A percentile compares a stretch with the other conserved stretches of the same genome.
Conservation (phyloP, 441 rosid genomes). For the Euphorbia schlechtendalii region DNA sequence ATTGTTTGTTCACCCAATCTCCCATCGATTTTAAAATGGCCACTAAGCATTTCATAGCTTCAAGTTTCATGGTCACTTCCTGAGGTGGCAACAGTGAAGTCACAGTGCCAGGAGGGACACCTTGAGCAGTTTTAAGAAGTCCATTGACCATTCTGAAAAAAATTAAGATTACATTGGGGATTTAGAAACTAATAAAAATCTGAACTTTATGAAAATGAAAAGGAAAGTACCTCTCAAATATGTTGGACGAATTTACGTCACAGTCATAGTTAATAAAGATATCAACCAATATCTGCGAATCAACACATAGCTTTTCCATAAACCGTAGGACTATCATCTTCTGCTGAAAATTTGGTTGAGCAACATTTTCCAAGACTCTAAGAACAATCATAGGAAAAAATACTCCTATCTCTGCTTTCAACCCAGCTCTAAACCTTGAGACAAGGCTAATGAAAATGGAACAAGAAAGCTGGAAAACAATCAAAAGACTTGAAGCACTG, state of each 20-base stretch:
- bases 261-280: constrained; percentile 97
- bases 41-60: constrained; percentile 96
- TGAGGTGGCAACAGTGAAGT: constrained; percentile 82
- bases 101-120: constrained; percentile 70
- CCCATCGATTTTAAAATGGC: constrained; percentile 94
- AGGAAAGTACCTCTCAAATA: constrained; percentile 87
- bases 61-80: constrained; percentile 86
- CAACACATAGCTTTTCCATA: constrained; percentile 86
- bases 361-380: constrained; percentile 89
- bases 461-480: constrained; percentile 98
- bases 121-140: constrained; percentile 99
- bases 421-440: constrained; percentile 91
- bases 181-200: neutral
- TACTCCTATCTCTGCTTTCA: constrained; percentile 99
- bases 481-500: constrained; percentile 89
- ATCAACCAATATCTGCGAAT: constrained; percentile 97
- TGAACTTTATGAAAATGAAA: constrained; percentile 10
- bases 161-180: constrained; percentile 2
- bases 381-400: constrained; percentile 98
- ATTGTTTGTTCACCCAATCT: constrained; percentile 96
- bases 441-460: constrained; percentile 94
- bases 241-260: constrained; percentile 96
- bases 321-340: constrained; percentile 98
- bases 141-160: constrained; percentile 92
- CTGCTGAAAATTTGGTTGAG: constrained; percentile 98